Percentiles rank a stretch among this genome's conserved stretches.
Evolutionary conservation across 345 rosid genomes (phyloP).

Genomic region (Geranium rotundifolium): DNA sequence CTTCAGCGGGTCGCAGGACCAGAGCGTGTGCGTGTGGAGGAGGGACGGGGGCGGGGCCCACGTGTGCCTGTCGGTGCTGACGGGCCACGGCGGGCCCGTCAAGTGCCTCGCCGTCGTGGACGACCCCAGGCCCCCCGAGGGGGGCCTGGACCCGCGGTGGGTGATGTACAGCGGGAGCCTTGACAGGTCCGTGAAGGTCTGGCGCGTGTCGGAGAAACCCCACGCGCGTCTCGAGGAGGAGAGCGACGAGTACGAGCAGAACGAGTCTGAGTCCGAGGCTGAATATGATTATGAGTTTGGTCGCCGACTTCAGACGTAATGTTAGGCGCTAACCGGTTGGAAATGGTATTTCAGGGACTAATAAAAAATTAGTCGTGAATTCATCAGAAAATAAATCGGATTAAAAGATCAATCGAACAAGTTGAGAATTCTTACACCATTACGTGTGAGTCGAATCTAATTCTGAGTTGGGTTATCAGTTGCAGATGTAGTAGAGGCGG

Average conservation of each 20-base stretch:
- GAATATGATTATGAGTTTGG: no score
- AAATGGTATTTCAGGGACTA: no score
- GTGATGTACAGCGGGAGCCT: conserved; percentile 86
- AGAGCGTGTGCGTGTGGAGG: conserved; percentile 70
- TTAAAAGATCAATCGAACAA: no score
- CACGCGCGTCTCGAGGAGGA: conserved; percentile 15
- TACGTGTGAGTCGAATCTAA: no score
- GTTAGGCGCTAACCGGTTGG: no score
- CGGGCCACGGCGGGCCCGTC: conserved; percentile 74
- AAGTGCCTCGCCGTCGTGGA: conserved; percentile 77
- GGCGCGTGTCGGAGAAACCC: conserved; percentile 64
- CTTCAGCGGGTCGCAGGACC: conserved; percentile 83
- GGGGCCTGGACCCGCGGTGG: conserved; percentile 37
- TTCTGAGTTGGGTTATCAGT: no score
- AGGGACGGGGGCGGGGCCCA: conserved; percentile 36
- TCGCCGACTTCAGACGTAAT: no score
- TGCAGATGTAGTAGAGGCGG: no score
- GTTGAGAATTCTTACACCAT: no score
- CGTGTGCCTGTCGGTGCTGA: conserved; percentile 46
- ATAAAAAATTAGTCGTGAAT: no score
- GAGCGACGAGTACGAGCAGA: conserved; percentile 2
- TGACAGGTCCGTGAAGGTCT: conserved; percentile 82
- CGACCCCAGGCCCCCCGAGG: conserved; percentile 20
- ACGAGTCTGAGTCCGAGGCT: no score
- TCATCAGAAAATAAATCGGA: no score